Base-by-base conservation (phyloP, 805 yeast species). In the Naumovozyma baii region DNA sequence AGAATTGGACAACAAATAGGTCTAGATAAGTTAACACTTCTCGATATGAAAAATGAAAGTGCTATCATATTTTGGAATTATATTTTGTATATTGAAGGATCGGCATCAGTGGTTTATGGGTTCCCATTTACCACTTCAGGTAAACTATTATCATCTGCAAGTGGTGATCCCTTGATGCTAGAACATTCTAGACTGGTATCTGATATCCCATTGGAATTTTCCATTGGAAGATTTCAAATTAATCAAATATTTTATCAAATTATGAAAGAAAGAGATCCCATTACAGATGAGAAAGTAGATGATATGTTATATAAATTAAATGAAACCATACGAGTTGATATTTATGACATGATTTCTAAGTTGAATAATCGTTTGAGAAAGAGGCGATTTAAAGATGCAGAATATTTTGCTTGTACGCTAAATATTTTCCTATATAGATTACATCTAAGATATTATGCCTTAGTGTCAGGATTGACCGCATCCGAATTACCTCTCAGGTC, bases 21-120 rank as follows among this genome's bases (percentile, higher is more conserved):
- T 9, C 18, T 56, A 22, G 47, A 49, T 33, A 50, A 42, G 25
- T 31, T 37, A 13, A 14, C 5, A 4, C 10, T 22, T 22, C 7
- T 22, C n/a, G n/a, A n/a, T 22, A 7, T 10, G 9, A 28, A 34
- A 4, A 12, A 20, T 19, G 33, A 20, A 5, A 18, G 31, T 17
- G 32, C 44, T 8, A 22, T 26, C n/a, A 25, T 47, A 2, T 39
- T 54, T 4, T 56, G 61, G 61, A 50, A 50, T 39, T 47, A 39
- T 36, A 29, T 55, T 2, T 44, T 55, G 18, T 56, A 51, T 34
- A 36, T 52, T 10, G 61, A 56, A 37, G 61, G 60, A 1, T 56
- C 60, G 3, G 47, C 61, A 2, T 51, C 60, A 3, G 61, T 56
- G n/a, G 58, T 48, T 2, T 45, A 50, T 28, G 61, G 61, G 3